A percentile compares a stretch with the other conserved stretches of the same genome.
phyloP scores from a whole-genome alignment of 169 alveolate genomes.

The Eimeria necatrix region DNA sequence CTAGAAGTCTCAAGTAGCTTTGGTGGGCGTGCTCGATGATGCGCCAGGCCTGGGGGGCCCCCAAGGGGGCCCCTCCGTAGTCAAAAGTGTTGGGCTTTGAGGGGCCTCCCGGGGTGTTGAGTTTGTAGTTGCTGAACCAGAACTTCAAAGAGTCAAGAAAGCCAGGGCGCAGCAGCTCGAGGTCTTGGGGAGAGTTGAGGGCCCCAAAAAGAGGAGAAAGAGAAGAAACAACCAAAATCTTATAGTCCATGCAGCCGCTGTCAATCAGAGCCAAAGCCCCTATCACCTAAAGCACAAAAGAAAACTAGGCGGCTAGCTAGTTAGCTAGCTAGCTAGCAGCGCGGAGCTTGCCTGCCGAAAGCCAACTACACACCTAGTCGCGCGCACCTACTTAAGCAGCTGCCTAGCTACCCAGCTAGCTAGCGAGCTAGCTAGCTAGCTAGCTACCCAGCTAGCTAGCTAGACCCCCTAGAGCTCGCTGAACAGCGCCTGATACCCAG shows the following conservation, averaged over 20 bases:
- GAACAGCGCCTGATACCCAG: no score
- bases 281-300: slow-evolving; percentile 83
- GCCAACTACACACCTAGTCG: no score
- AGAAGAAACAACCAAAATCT: slow-evolving; percentile 86
- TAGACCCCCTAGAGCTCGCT: no score
- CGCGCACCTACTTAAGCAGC: no score
- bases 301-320: no score
- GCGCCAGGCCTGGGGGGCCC: slow-evolving; percentile 46
- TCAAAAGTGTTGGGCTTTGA: slow-evolving; percentile 78
- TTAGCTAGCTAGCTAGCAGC: no score
- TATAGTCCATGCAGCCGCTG: slow-evolving; percentile 96
- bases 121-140: slow-evolving; percentile 87
- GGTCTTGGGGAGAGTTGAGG: slow-evolving; percentile 76
- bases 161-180: slow-evolving; percentile 79
- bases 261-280: slow-evolving; percentile 95
- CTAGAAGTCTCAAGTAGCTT: slow-evolving; percentile 12
- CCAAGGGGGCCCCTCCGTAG: slow-evolving; percentile 81
- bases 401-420: no score
- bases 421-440: no score
- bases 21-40: slow-evolving; percentile 29
- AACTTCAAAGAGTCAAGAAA: slow-evolving; percentile 82
- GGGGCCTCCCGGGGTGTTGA: slow-evolving; percentile 71
- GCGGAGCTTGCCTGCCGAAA: not conserved
- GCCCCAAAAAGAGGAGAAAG: slow-evolving; percentile 44
- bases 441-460: no score